phyloP scores from a whole-genome alignment of 352 stramenopile species.

The Phytophthora pseudosyringae region DNA sequence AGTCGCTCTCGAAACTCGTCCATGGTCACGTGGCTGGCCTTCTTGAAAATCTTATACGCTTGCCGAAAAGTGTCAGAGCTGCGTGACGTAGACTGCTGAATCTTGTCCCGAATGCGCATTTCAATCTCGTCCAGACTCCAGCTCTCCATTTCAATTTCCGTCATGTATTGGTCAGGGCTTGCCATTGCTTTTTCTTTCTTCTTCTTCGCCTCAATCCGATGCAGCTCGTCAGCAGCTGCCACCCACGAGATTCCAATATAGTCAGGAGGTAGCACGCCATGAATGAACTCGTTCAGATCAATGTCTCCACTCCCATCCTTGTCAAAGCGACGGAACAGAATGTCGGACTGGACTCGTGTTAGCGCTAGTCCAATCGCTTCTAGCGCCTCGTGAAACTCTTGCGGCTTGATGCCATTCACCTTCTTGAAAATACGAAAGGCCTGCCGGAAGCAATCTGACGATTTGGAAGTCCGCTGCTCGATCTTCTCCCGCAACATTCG shows the following conservation, averaged over 20 bases:
- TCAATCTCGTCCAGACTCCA: slow-evolving; percentile 85
- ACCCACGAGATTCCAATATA: slow-evolving; percentile 81
- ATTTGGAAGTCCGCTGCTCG: slow-evolving; percentile 78
- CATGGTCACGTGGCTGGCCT: slow-evolving; percentile 71
- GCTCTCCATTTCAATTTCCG: slow-evolving; percentile 76
- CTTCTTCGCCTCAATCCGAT: slow-evolving; percentile 57
- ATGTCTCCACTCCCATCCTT: slow-evolving; percentile 78
- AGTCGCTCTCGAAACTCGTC: slow-evolving; percentile 78
- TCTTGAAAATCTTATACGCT: slow-evolving; percentile 86
- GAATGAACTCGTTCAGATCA: slow-evolving; percentile 84
- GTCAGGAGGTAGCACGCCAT: slow-evolving; percentile 73
- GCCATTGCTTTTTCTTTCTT: slow-evolving; percentile 59
- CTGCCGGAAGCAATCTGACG: slow-evolving; percentile 82
- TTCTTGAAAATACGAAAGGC: slow-evolving; percentile 88
- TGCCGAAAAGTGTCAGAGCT: slow-evolving; percentile 84
- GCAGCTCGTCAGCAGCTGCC: slow-evolving; percentile 75
- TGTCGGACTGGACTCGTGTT: slow-evolving; percentile 55
- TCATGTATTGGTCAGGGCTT: slow-evolving; percentile 73
- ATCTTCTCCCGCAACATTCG: slow-evolving; percentile 86
- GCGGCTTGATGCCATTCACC: slow-evolving; percentile 74
- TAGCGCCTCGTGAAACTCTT: slow-evolving; percentile 73
- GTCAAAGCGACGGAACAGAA: slow-evolving; percentile 77
- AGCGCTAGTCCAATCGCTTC: slow-evolving; percentile 66
- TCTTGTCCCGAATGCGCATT: slow-evolving; percentile 82
- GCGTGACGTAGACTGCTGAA: slow-evolving; percentile 76